Base-by-base conservation (phyloP, 768 basidiomycete species). In the Kwoniella sp. region DNA sequence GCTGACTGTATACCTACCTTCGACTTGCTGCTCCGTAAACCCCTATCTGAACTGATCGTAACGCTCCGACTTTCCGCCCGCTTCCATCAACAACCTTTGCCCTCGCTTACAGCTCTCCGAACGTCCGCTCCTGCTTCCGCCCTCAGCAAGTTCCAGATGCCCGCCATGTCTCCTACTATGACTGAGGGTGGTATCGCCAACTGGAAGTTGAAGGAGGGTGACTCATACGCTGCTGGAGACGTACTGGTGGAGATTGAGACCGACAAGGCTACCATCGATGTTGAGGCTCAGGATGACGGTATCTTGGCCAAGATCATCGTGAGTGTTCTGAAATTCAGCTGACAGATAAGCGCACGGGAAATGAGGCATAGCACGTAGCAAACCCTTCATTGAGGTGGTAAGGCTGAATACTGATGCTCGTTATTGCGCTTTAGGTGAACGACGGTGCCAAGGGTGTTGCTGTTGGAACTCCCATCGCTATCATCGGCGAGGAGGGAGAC, bases 131-230 rank as follows among this genome's bases (percentile, higher is more conserved):
- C 87, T 66, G 83, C 89, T 72, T 82, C 84, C 82, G 93, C 89
- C 40, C 85, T 98, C 70, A 83, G 90, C 64, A 91, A 88, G 79
- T 94, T 97, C 83, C 84, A 88, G 68, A 94, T 96, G 92, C 94
- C 93, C 62, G 93, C 96, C 71, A 99, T 98, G 95, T 95, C 92
- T 67, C 96, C 96, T 30, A 99, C 96, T 62, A 99, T 99, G 96
- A 93, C 93, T 2, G 96, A 98, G 83, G 96, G 96, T 67, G 96
- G 95, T 68, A 96, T 99, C 79, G 90, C 95, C 50, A 85, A 85
- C 30, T 99, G 96, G 94, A 98, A 98, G 85, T 90, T 90, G 83
- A 88, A 89, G 81, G 95, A 97, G 80, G 96, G 96, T 60, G 94
- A 97, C 72, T 55, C 87, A 1, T 99, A 95, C 78, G 69, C 87